Base-by-base conservation (phyloP, 352 stramenopile genomes). In the Phytophthora kernoviae region DNA sequence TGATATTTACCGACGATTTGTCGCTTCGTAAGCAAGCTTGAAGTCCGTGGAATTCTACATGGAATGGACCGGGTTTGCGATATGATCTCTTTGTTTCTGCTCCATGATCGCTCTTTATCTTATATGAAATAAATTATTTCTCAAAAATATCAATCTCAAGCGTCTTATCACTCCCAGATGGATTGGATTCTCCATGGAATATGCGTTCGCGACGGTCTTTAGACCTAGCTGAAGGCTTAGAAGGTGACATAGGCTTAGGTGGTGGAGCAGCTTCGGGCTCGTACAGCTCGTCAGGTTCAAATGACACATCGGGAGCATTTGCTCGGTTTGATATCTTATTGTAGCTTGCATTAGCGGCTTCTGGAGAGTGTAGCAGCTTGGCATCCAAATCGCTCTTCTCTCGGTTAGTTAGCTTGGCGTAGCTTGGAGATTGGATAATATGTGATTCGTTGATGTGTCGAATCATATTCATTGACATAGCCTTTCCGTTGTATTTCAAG, bases 381-480 rank as follows among this genome's bases (percentile, higher is more conserved):
- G 42, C 6, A 17, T 48, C 21, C 8, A 48, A 21, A 48, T 32
- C 22, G 22, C 26, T 48, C 42, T 48, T 48, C 42, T 48, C 42
- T 11, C 42, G 42, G 26, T 48, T 48, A 14, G 42, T 48, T 8
- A 48, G 42, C 34, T 48, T 48, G 26, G 42, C 42, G 22, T 48
- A 48, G n/a, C 14, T 24, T 48, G 42, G 42, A 11, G 42, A 48
- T 34, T 48, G 21, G 22, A 48, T 48, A 8, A 48, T 30, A 17
- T 48, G 42, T 32, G 42, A 48, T 24, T 48, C 42, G 20, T 9
- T 14, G 26, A 48, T 48, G 22, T 48, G 42, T 24, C 42, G 42
- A 21, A 48, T 48, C 42, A 48, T 48, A 48, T 48, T 48, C 42
- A 48, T 48, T 34, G 42, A 48, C 42, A 48, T 48, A 17, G 42